These are phyloP conservation scores for Taiozyma sp. DNA, from an alignment of 1,139 yeast genomes.

Conservation along the genomic window DNA sequence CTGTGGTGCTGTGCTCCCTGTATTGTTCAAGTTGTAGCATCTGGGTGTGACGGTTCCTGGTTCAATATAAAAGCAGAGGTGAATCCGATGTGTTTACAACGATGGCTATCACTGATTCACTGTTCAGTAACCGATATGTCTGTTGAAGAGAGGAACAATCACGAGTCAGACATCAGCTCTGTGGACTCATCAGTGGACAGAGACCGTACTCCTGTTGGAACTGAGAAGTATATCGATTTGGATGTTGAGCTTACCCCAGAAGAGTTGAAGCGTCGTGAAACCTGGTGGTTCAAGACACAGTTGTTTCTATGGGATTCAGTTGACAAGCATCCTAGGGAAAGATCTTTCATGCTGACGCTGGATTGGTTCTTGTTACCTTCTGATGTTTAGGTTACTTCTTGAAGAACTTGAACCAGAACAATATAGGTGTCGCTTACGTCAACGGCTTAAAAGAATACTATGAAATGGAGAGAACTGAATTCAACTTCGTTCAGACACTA, in stretches of 20 bases:
- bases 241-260: conserved; percentile 9
- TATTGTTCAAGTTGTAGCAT: not conserved
- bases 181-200: not conserved
- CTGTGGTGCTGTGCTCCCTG: not conserved
- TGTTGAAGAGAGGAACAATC: not conserved
- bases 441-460: conserved; percentile 59
- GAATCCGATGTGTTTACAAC: not conserved
- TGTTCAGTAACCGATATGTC: not conserved
- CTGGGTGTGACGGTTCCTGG: not conserved
- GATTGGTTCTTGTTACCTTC: conserved; percentile 42
- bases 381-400: conserved; percentile 39
- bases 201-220: not conserved
- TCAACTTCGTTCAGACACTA: conserved; percentile 44
- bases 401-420: conserved; percentile 40
- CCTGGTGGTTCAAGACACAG: conserved; percentile 19
- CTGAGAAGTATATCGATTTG: conserved; percentile 15
- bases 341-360: conserved; percentile 36
- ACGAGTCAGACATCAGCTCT: not conserved
- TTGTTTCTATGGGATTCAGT: conserved; percentile 34
- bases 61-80: not conserved
- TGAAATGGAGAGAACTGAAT: conserved; percentile 47
- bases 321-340: conserved; percentile 43
- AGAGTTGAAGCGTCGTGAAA: conserved; percentile 14
- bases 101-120: no score
- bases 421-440: conserved; percentile 49